Evolutionary conservation across 2,329 filamentous ascomycete genomes (phyloP).

Genomic region (Bipolaris gigantea): DNA sequence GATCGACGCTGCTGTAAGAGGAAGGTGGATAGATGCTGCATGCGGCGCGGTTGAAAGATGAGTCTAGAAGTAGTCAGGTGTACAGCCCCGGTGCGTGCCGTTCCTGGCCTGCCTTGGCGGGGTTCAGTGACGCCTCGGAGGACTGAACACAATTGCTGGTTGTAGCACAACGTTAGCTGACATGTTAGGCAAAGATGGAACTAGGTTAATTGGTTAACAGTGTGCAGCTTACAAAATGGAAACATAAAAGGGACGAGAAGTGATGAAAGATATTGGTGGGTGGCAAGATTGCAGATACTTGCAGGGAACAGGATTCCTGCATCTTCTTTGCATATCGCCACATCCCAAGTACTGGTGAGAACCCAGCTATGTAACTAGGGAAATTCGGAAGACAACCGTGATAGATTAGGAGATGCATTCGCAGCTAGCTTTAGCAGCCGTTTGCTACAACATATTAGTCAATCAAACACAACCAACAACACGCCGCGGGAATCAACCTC

Average conservation of each 20-base stretch:
- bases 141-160: neutral
- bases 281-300: neutral
- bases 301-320: neutral
- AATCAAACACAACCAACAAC: too few relatives aligned
- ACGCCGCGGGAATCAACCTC: too few relatives aligned
- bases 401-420: too few relatives aligned
- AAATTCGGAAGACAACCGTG: too few relatives aligned
- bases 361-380: too few relatives aligned
- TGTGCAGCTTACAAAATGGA: neutral
- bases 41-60: neutral
- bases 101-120: neutral
- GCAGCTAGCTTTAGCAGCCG: too few relatives aligned
- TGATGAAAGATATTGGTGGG: neutral
- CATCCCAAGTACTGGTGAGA: too few relatives aligned
- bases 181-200: neutral
- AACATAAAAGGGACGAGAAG: neutral
- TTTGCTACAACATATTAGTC: too few relatives aligned
- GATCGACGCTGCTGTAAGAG: neutral
- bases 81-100: neutral
- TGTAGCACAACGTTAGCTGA: neutral
- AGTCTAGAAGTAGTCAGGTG: neutral
- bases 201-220: neutral
- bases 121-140: neutral
- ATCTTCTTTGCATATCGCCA: neutral
- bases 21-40: neutral